Conservation (phyloP, 2,329 filamentous ascomycete genomes). For the Pseudofabraea citricarpa region DNA sequence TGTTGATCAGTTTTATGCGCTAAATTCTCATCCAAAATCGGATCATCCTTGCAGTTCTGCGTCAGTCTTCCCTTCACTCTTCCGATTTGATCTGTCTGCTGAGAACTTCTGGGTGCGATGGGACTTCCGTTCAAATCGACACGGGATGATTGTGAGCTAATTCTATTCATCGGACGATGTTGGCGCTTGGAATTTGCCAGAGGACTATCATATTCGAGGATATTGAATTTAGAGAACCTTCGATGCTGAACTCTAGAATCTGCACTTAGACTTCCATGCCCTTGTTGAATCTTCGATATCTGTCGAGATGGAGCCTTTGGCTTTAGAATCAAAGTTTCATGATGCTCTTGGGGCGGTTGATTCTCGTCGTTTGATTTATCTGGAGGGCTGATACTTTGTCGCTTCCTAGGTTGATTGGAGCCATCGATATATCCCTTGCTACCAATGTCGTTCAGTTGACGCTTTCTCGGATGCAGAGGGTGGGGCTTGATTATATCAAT, state of each 20-base stretch:
- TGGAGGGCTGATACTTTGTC: constrained; percentile 8
- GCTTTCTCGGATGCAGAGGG: not conserved
- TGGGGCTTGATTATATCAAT: too few relatives aligned
- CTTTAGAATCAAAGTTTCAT: too few relatives aligned
- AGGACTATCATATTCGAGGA: not conserved
- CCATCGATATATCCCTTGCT: not conserved
- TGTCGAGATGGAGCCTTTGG: not conserved
- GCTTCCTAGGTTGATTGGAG: constrained; percentile 9
- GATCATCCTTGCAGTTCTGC: not conserved
- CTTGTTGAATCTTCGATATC: not conserved
- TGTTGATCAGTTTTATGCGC: not conserved
- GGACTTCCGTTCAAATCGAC: constrained; percentile 24
- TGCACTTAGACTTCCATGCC: not conserved
- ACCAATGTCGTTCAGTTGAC: not conserved
- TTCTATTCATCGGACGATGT: not conserved
- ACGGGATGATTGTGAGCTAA: constrained; percentile 17
- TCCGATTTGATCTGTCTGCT: constrained; percentile 12
- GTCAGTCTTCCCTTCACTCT: constrained; percentile 9
- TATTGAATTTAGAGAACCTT: not conserved
- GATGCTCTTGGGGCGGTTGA: not conserved
- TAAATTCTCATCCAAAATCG: not conserved
- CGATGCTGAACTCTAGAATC: not conserved
- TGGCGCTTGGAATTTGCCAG: not conserved
- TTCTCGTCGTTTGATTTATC: not conserved
- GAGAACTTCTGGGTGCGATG: constrained; percentile 5